Conservation (phyloP, 148 eudicot species). For the Rheum nobile region DNA sequence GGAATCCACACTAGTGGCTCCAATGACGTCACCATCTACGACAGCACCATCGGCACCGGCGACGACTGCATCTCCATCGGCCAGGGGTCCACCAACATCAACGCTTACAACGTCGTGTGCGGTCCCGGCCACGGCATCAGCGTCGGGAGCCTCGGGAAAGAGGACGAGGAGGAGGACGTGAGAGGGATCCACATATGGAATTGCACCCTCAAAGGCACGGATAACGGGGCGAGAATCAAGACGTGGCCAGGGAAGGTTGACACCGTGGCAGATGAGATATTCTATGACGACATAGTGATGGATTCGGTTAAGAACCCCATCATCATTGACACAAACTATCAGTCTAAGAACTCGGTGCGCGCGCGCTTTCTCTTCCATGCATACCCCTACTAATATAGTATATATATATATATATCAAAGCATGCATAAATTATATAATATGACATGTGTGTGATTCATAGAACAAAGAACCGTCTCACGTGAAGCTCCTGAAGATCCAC, state of each 20-base stretch:
- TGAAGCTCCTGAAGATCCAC: constrained; percentile 33
- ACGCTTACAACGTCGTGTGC: constrained; percentile 23
- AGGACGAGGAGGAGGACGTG: constrained; percentile 15
- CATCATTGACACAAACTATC: constrained; percentile 39
- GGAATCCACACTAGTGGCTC: constrained; percentile 38
- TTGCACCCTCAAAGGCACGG: constrained; percentile 23
- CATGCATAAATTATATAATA: neutral
- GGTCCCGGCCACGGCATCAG: constrained; percentile 55
- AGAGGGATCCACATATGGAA: constrained; percentile 15
- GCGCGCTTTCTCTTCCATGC: no score
- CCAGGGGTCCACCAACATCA: constrained; percentile 21
- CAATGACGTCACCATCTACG: constrained; percentile 13
- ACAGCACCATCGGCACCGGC: constrained; percentile 30
- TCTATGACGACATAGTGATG: constrained; percentile 30
- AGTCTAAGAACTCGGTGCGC: constrained; percentile 2
- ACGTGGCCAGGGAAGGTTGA: constrained; percentile 20
- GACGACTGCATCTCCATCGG: constrained; percentile 54
- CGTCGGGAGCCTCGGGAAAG: constrained; percentile 35
- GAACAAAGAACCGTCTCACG: constrained; percentile 23
- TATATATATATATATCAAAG: neutral
- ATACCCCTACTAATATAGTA: no score
- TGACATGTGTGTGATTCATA: neutral
- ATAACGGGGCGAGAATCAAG: constrained; percentile 61
- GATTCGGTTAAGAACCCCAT: constrained; percentile 36
- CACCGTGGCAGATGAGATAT: constrained; percentile 23